Evolutionary conservation across 108 stramenopile species (phyloP).

Genomic region (Skeletonema grethae): DNA sequence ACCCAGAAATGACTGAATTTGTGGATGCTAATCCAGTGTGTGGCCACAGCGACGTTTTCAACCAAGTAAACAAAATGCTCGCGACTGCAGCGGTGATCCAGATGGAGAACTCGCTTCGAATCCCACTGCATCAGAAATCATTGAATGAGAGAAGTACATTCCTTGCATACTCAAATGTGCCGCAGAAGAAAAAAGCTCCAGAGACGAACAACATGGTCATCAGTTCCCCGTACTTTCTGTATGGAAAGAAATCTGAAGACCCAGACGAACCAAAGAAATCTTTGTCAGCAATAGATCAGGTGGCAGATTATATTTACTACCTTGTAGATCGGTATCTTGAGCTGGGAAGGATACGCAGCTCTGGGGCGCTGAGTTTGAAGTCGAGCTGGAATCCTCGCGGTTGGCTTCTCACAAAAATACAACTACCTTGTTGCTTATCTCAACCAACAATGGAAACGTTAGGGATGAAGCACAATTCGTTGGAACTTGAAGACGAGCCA

Average conservation of each 20-base stretch:
- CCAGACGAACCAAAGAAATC: conserved; percentile 3
- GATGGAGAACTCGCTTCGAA: conserved; percentile 31
- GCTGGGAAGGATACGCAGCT: conserved; percentile 25
- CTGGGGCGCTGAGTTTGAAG: conserved; percentile 4
- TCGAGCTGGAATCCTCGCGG: conserved; percentile 44
- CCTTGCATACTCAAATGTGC: conserved; percentile 34
- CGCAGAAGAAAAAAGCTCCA: conserved; percentile 14
- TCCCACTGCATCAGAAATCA: conserved; percentile 7
- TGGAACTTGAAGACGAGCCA: conserved; percentile 21
- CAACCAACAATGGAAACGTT: conserved; percentile 25
- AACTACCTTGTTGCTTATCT: conserved; percentile 38
- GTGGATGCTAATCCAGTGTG: conserved; percentile 33
- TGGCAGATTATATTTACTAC: conserved; percentile 39
- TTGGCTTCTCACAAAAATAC: conserved; percentile 42
- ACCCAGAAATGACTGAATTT: conserved; percentile 14
- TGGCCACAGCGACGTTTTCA: conserved; percentile 36
- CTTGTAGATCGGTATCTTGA: conserved; percentile 43
- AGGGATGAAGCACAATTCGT: conserved; percentile 20
- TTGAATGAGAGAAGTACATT: conserved; percentile 14
- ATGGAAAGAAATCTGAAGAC: conserved; percentile 6
- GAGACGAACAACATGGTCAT: conserved; percentile 28
- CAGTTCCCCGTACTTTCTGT: conserved; percentile 35
- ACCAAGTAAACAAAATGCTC: conserved; percentile 50
- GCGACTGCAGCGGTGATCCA: conserved; percentile 41
- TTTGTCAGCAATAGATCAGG: conserved; percentile 11